These are phyloP conservation scores for Ploettnerulaceae sp. DNA, from an alignment of 2,329 filamentous ascomycete species.

Conservation along the genomic window DNA sequence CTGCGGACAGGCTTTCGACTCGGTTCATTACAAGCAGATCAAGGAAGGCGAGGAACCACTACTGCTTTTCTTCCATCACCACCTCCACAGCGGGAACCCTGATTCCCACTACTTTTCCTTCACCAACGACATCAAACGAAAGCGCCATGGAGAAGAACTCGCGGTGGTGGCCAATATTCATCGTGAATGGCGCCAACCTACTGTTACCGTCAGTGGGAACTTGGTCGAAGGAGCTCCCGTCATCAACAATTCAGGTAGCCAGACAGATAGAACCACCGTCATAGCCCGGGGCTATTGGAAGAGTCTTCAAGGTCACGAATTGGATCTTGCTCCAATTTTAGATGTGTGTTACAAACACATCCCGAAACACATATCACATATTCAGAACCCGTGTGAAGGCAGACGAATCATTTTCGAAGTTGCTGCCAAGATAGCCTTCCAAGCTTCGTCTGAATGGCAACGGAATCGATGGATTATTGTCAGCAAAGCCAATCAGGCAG, in stretches of 20 bases:
- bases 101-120: slow-evolving; percentile 53
- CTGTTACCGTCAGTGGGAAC: not conserved
- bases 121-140: slow-evolving; percentile 31
- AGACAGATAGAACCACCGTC: too few relatives aligned
- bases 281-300: slow-evolving; percentile 1
- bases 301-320: not conserved
- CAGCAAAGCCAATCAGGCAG: not conserved
- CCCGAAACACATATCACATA: not conserved
- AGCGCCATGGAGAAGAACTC: not conserved
- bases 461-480: not conserved
- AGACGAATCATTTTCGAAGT: slow-evolving; percentile 29
- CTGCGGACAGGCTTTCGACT: slow-evolving; percentile 53
- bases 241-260: not conserved
- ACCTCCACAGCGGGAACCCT: slow-evolving; percentile 40
- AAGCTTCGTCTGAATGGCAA: not conserved
- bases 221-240: not conserved
- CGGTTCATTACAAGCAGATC: slow-evolving; percentile 41
- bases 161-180: not conserved
- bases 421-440: slow-evolving; percentile 33
- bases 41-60: slow-evolving; percentile 29
- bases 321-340: not conserved
- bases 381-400: not conserved
- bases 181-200: not conserved
- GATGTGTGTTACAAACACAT: not conserved
- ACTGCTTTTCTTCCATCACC: slow-evolving; percentile 55